Conservation (phyloP, 441 rosid species). For the Mallotus japonicus region DNA sequence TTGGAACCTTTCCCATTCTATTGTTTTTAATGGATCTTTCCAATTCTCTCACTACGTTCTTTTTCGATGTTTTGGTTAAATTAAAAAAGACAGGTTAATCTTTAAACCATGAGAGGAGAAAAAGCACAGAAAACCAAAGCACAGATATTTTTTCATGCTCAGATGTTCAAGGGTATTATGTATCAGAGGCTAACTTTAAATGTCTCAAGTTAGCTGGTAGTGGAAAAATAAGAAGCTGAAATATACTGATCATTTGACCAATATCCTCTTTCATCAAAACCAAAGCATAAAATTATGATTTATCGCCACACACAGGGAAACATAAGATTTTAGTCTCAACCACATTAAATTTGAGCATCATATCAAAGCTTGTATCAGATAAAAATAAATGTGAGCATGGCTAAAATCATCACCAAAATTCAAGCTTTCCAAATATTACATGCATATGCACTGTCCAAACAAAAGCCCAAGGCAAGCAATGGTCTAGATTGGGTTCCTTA, state of each 20-base stretch:
- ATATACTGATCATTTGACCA: background rate
- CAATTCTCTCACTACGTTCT: background rate
- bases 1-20: background rate
- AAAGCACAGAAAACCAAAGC: background rate
- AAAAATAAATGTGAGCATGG: background rate
- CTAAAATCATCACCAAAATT: background rate
- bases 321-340: background rate
- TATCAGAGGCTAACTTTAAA: too few relatives aligned
- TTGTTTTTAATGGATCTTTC: background rate
- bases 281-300: background rate
- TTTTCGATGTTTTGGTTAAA: background rate
- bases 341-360: background rate
- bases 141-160: background rate
- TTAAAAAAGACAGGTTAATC: background rate
- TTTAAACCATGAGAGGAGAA: background rate
- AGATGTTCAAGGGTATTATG: background rate
- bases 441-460: background rate
- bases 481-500: background rate
- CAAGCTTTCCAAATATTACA: slow-evolving; percentile 8
- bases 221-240: background rate
- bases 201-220: background rate
- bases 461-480: slow-evolving; percentile 4
- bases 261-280: background rate
- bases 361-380: background rate
- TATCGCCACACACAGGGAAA: background rate